These are phyloP conservation scores for Kuraishia floccosa DNA, from an alignment of 805 yeast genomes.

Conservation along the genomic window DNA sequence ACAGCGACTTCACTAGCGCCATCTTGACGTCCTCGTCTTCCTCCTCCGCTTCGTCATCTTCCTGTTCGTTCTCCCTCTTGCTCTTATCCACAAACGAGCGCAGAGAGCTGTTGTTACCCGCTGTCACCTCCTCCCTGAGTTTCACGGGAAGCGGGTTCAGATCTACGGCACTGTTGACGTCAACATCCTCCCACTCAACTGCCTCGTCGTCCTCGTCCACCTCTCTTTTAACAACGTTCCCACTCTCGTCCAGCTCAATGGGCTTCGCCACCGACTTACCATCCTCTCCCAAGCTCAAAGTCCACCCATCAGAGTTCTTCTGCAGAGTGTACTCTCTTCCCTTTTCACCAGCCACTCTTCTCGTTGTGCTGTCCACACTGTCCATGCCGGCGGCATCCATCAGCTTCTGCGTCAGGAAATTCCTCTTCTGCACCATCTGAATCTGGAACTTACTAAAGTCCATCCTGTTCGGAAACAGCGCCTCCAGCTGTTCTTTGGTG, in stretches of 20 bases:
- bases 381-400: conserved; percentile 81
- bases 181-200: conserved; percentile 67
- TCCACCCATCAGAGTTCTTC: conserved; percentile 77
- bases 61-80: not conserved
- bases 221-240: conserved; percentile 4
- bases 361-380: conserved; percentile 25
- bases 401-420: conserved; percentile 77
- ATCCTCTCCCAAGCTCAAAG: conserved; percentile 45
- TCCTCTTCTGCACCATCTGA: conserved; percentile 84
- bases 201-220: conserved; percentile 26
- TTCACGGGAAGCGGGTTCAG: not conserved
- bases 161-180: conserved; percentile 16
- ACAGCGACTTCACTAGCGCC: conserved; percentile 18
- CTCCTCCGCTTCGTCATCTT: conserved; percentile 1
- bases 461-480: conserved; percentile 72
- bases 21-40: conserved; percentile 9
- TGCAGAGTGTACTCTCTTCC: conserved; percentile 66
- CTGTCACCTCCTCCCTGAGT: not conserved
- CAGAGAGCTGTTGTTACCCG: too few species aligned
- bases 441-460: conserved; percentile 92
- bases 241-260: conserved; percentile 29
- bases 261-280: conserved; percentile 33
- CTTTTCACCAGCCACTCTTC: conserved; percentile 75
- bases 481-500: conserved; percentile 75
- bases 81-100: conserved; percentile 3